These are phyloP conservation scores for Pluteus cervinus DNA, from an alignment of 768 basidiomycete species.

Conservation along the genomic window DNA sequence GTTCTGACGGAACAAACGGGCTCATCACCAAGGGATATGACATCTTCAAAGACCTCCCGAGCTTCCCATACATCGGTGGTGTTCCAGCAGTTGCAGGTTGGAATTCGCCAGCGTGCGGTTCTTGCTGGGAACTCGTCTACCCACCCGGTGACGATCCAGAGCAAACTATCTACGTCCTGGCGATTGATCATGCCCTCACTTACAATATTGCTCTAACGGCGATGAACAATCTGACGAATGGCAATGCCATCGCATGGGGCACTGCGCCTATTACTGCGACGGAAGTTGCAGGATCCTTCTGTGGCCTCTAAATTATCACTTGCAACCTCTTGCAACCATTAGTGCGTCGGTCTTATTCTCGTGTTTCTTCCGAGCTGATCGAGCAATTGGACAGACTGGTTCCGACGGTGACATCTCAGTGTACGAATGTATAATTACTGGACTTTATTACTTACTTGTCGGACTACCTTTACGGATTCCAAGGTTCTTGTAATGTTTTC, in stretches of 20 bases:
- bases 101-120: slow-evolving; percentile 48
- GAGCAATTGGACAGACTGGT: too few species aligned
- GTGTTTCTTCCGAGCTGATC: too few species aligned
- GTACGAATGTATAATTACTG: too few species aligned
- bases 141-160: slow-evolving; percentile 20
- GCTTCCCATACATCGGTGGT: slow-evolving; percentile 57
- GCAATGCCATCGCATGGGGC: slow-evolving; percentile 1
- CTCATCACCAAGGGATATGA: slow-evolving; percentile 38
- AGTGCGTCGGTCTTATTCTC: too few species aligned
- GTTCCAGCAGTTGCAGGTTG: slow-evolving; percentile 43
- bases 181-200: slow-evolving; percentile 43
- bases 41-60: slow-evolving; percentile 46
- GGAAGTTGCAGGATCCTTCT: background rate
- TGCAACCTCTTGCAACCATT: too few species aligned
- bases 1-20: slow-evolving; percentile 46
- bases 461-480: too few species aligned
- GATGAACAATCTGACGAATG: slow-evolving; percentile 6
- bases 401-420: too few species aligned
- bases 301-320: slow-evolving; percentile 2
- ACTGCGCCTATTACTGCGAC: slow-evolving; percentile 2
- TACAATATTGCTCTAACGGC: slow-evolving; percentile 39
- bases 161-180: slow-evolving; percentile 40
- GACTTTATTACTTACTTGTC: too few species aligned
- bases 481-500: too few species aligned
- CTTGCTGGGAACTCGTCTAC: slow-evolving; percentile 56